phyloP scores from a whole-genome alignment of 208 protist genomes.

The Acanthamoeba lenticulata region DNA sequence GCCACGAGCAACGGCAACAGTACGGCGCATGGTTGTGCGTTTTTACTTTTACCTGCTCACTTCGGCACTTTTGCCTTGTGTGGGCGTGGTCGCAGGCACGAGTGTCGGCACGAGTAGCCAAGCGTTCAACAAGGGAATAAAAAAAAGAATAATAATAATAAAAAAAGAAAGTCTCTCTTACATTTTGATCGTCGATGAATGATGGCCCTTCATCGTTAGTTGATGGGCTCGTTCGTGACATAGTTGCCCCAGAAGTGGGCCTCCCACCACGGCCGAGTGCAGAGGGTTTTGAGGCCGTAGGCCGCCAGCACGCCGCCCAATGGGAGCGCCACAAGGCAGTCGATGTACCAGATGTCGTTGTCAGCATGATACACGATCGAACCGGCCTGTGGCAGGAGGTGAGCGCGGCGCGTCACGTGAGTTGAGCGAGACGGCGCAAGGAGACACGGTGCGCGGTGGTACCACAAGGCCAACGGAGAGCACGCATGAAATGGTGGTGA shows the following conservation, averaged over 20 bases:
- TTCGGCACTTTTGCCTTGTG: no score
- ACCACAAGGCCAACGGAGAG: slow-evolving; percentile 13
- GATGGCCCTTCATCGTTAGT: no score
- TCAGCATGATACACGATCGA: background rate
- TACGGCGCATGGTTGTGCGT: background rate
- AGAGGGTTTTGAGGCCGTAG: slow-evolving; percentile 33
- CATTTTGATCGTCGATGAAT: no score
- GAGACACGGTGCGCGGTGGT: background rate
- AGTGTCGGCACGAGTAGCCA: no score
- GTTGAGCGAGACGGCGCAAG: background rate
- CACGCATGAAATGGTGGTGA: slow-evolving; percentile 35
- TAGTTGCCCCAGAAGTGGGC: slow-evolving; percentile 56
- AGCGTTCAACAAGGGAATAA: no score
- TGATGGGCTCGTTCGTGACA: background rate
- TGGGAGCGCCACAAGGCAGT: slow-evolving; percentile 19
- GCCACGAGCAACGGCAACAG: background rate
- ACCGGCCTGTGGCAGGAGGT: background rate
- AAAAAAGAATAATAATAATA: no score
- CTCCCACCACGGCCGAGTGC: slow-evolving; percentile 15
- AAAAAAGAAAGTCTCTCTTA: no score
- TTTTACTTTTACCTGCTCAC: background rate
- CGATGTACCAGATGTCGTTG: slow-evolving; percentile 47
- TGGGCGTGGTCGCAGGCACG: no score
- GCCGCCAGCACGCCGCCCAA: background rate
- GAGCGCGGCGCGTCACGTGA: no score